phyloP scores from a whole-genome alignment of 768 basidiomycete species.

The Tylopilus sp. region DNA sequence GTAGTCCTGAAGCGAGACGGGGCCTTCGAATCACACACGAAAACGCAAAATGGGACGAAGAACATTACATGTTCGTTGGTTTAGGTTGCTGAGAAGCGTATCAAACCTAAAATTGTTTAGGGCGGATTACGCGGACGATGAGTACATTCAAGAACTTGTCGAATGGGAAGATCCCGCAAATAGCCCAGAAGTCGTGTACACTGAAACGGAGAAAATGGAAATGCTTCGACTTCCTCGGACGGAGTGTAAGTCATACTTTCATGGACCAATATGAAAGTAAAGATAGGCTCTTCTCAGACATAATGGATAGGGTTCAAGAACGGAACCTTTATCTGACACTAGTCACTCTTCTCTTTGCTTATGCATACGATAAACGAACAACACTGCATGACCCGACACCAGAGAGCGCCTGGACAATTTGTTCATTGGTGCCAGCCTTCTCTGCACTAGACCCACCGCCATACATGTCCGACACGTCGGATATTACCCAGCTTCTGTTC shows the following conservation, averaged over 20 bases:
- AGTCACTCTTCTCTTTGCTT: constrained; percentile 71
- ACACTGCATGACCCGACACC: constrained; percentile 78
- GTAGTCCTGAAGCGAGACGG: constrained; percentile 49
- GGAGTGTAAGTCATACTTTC: constrained; percentile 42
- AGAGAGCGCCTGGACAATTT: constrained; percentile 87
- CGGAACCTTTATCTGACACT: constrained; percentile 67
- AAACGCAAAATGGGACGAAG: constrained; percentile 77
- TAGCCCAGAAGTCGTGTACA: constrained; percentile 47
- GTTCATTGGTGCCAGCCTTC: constrained; percentile 68
- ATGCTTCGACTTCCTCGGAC: constrained; percentile 56
- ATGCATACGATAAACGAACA: constrained; percentile 76
- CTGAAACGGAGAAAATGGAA: constrained; percentile 65
- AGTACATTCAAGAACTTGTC: constrained; percentile 68
- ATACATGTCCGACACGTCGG: constrained; percentile 30
- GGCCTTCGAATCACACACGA: constrained; percentile 56
- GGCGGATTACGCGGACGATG: constrained; percentile 79
- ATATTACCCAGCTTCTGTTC: constrained; percentile 25
- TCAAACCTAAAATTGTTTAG: constrained; percentile 35
- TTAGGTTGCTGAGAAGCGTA: background rate
- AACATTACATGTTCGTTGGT: constrained; percentile 72
- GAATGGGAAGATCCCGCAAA: constrained; percentile 60
- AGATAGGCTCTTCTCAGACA: constrained; percentile 43
- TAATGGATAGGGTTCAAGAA: constrained; percentile 52
- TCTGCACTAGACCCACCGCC: constrained; percentile 77
- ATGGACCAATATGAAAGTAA: background rate